Evolutionary conservation across 495 filamentous ascomycete genomes (phyloP).

Genomic region (Elaphomyces granulatus): DNA sequence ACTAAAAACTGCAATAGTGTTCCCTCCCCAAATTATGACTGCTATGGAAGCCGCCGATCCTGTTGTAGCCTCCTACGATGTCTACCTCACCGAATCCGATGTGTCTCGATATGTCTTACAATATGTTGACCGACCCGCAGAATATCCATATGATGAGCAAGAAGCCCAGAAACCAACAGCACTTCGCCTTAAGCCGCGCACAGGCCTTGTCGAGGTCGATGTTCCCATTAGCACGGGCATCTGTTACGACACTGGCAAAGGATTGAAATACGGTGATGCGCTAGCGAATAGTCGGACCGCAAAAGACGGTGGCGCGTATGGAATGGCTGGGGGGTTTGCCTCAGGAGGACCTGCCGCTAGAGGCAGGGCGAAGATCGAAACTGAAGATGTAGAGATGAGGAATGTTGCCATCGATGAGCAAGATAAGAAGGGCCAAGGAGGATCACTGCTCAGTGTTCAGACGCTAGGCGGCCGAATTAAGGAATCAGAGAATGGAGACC

Average conservation of each 20-base stretch:
- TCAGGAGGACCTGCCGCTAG: constrained; percentile 16
- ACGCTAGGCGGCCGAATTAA: constrained; percentile 56
- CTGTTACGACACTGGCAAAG: constrained; percentile 53
- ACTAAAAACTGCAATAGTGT: too few relatives aligned
- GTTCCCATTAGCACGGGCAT: constrained; percentile 45
- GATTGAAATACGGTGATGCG: constrained; percentile 50
- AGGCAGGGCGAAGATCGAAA: constrained; percentile 26
- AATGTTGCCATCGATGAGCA: constrained; percentile 9
- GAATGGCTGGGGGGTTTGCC: constrained; percentile 46
- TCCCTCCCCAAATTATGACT: too few relatives aligned
- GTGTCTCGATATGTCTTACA: constrained; percentile 49
- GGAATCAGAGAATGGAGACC: constrained; percentile 40
- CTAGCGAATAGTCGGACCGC: constrained; percentile 38
- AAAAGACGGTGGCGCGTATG: constrained; percentile 43
- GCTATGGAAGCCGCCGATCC: constrained; percentile 28
- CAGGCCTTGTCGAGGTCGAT: constrained; percentile 62
- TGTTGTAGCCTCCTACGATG: constrained; percentile 44
- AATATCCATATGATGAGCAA: constrained; percentile 41
- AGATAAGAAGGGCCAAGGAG: constrained; percentile 21
- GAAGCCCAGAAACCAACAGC: constrained; percentile 40
- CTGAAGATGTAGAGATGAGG: constrained; percentile 25
- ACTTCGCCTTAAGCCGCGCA: constrained; percentile 50
- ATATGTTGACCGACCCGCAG: constrained; percentile 39
- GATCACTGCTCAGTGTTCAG: constrained; percentile 22
- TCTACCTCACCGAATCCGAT: constrained; percentile 43